A percentile compares a stretch with the other conserved stretches of the same genome.
These are phyloP conservation scores for Apodospora peruviana DNA, from an alignment of 495 filamentous ascomycete genomes.

Conservation along the genomic window DNA sequence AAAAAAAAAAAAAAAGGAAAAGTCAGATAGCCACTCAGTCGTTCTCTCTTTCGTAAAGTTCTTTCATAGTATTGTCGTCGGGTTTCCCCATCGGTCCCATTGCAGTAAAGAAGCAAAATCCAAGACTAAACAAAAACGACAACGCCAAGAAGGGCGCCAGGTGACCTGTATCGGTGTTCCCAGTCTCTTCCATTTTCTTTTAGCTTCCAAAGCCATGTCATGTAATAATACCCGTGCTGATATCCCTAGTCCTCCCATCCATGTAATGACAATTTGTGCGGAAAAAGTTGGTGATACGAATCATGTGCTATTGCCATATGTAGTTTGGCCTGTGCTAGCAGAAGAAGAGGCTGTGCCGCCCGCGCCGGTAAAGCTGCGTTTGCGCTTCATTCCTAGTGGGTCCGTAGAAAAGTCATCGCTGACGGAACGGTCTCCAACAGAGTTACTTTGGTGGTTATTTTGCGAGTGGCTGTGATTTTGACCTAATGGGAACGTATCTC, in stretches of 20 bases:
- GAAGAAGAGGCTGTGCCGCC: constrained; percentile 2
- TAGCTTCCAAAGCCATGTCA: not conserved
- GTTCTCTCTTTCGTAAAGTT: no score
- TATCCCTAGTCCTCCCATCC: not conserved
- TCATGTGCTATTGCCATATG: constrained; percentile 25
- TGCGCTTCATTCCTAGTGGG: constrained; percentile 42
- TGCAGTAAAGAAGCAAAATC: no score
- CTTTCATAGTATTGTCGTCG: no score
- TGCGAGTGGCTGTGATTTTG: constrained; percentile 27
- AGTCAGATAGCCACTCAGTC: no score
- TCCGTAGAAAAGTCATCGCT: constrained; percentile 35
- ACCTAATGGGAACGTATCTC: constrained; percentile 39
- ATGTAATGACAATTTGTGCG: not conserved
- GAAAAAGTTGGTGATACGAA: no score
- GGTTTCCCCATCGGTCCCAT: no score
- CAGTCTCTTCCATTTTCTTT: not conserved
- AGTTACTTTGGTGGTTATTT: not conserved
- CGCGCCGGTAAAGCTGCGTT: constrained; percentile 38
- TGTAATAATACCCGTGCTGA: not conserved
- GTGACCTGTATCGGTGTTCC: not conserved
- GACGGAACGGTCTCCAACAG: not conserved
- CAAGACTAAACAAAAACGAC: not conserved
- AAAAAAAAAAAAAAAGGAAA: not conserved
- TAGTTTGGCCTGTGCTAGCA: constrained; percentile 11
- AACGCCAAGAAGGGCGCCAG: no score